Evolutionary conservation across 352 stramenopile species (phyloP).

Genomic region (Globisporangium camurandrum): DNA sequence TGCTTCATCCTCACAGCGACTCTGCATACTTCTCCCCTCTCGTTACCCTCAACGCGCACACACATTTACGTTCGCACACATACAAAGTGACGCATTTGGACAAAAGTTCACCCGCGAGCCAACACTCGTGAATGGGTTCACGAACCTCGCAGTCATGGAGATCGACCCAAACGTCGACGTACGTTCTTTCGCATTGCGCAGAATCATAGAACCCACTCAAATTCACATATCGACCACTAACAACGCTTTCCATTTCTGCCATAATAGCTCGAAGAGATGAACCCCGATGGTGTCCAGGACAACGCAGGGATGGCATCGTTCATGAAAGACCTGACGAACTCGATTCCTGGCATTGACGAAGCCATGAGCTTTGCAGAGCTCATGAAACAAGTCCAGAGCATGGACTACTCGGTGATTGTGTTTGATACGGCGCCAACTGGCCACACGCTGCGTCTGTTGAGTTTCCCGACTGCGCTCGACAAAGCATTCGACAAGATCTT

Average conservation of each 20-base stretch:
- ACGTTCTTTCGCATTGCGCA: no score
- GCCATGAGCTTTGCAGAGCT: conserved; percentile 98
- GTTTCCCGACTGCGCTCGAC: conserved; percentile 97
- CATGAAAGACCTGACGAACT: conserved; percentile 96
- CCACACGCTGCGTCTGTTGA: conserved; percentile 95
- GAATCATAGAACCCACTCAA: no score
- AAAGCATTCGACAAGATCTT: conserved; percentile 98
- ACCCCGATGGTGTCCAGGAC: conserved; percentile 70
- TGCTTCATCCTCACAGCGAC: no score
- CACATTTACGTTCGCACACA: neutral
- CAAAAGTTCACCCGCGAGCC: conserved; percentile 99
- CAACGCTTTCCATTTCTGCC: no score
- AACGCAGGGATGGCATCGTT: conserved; percentile 90
- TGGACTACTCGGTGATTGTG: conserved; percentile 98
- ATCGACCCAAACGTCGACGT: conserved; percentile 92
- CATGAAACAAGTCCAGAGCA: conserved; percentile 97
- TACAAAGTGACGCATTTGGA: conserved; percentile 94
- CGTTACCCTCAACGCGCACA: no score
- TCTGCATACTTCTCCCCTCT: no score
- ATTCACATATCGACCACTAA: no score
- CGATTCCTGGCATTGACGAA: conserved; percentile 98
- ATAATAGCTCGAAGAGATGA: conserved; percentile 74
- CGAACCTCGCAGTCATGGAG: conserved; percentile 98
- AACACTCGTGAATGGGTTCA: conserved; percentile 96
- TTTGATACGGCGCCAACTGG: conserved; percentile 98